phyloP scores from a whole-genome alignment of 345 rosid species.

The Clausena lansium region DNA sequence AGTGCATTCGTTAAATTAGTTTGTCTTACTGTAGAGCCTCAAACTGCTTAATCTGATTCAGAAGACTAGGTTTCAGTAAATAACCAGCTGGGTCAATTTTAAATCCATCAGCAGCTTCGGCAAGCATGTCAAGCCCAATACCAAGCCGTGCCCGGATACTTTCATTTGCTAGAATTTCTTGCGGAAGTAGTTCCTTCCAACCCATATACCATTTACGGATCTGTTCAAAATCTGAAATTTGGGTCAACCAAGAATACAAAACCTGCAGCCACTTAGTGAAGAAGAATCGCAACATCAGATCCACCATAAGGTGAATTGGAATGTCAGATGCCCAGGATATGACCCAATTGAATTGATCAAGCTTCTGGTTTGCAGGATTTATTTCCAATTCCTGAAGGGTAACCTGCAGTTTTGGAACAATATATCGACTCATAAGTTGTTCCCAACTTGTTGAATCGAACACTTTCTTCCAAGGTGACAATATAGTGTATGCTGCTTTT shows the following conservation, averaged over 20 bases:
- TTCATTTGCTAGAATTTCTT: conserved; percentile 18
- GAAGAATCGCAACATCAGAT: conserved; percentile 79
- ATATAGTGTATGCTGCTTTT: conserved; percentile 66
- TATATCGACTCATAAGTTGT: conserved; percentile 69
- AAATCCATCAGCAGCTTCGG: conserved; percentile 67
- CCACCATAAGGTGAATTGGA: conserved; percentile 84
- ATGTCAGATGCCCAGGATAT: conserved; percentile 79
- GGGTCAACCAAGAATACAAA: conserved; percentile 70
- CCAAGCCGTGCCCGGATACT: conserved; percentile 46
- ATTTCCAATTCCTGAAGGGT: conserved; percentile 75
- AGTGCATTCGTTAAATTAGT: conserved; percentile 20
- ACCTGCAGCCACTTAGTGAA: conserved; percentile 82
- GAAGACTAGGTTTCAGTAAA: conserved; percentile 33
- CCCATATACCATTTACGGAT: conserved; percentile 68
- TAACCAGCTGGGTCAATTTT: conserved; percentile 66
- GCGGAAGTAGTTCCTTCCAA: conserved; percentile 50
- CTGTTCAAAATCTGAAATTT: conserved; percentile 68
- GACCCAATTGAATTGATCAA: conserved; percentile 72
- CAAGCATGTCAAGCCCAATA: conserved; percentile 43
- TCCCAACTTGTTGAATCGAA: conserved; percentile 89
- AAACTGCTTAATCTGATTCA: conserved; percentile 35
- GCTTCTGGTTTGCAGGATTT: conserved; percentile 71
- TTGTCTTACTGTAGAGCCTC: conserved; percentile 55
- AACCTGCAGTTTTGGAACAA: conserved; percentile 14
- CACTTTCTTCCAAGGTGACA: conserved; percentile 87